phyloP scores from a whole-genome alignment of 2,329 filamentous ascomycete species.

The Trichoderma sp. region DNA sequence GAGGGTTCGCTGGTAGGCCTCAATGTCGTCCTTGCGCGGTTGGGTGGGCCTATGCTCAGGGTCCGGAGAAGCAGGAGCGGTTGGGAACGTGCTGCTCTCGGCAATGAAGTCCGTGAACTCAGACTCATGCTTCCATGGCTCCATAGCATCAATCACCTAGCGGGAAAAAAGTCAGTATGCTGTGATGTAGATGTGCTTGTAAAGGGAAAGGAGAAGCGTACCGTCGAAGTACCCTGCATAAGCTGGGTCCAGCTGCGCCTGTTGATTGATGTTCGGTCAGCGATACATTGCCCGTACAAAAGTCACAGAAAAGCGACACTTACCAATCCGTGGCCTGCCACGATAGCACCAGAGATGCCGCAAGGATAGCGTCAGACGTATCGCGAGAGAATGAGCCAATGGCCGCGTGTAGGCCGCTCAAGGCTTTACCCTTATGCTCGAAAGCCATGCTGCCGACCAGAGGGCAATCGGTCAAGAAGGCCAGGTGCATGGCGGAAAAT shows the following conservation, averaged over 20 bases:
- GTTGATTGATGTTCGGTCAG: conserved; percentile 43
- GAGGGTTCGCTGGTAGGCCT: conserved; percentile 68
- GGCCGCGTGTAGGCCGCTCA: conserved; percentile 86
- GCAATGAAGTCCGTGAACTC: conserved; percentile 81
- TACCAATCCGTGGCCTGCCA: conserved; percentile 98
- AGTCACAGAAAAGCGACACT: conserved; percentile 40
- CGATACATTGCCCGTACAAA: conserved; percentile 7
- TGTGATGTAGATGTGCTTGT: neutral
- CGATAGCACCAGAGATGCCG: conserved; percentile 86
- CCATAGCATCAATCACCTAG: conserved; percentile 91
- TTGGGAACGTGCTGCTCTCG: conserved; percentile 75
- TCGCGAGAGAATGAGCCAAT: conserved; percentile 82
- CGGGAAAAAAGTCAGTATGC: conserved; percentile 5
- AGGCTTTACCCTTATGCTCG: conserved; percentile 81
- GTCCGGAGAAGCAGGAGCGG: conserved; percentile 64
- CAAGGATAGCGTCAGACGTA: conserved; percentile 89
- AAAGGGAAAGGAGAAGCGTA: conserved; percentile 51
- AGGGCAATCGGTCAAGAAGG: conserved; percentile 83
- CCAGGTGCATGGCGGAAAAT: conserved; percentile 92
- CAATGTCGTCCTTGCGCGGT: conserved; percentile 70
- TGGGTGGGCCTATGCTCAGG: conserved; percentile 65
- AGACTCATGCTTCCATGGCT: conserved; percentile 87
- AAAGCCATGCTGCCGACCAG: conserved; percentile 87
- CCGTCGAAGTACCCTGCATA: conserved; percentile 87
- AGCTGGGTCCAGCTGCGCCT: conserved; percentile 93